A percentile compares a stretch with the other conserved stretches of the same genome.
Evolutionary conservation across 257 asterid genomes (phyloP).

Genomic region (Datura wrightii): DNA sequence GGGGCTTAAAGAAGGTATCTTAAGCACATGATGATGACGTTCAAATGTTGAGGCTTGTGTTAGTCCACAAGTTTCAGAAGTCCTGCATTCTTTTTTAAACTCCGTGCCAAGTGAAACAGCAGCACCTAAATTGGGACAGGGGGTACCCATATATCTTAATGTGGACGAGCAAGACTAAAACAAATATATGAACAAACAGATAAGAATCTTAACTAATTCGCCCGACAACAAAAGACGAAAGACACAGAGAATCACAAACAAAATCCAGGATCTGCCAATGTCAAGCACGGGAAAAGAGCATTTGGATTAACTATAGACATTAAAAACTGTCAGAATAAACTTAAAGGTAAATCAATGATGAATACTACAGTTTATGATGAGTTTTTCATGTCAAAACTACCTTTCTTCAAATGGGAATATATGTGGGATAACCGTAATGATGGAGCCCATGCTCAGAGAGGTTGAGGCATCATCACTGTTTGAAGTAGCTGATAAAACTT

Average conservation of each 20-base stretch:
- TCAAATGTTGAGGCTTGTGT: not conserved
- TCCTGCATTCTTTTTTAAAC: not conserved
- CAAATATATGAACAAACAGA: constrained; percentile 23
- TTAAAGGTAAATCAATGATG: not conserved
- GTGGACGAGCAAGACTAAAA: not conserved
- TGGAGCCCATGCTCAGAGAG: constrained; percentile 64
- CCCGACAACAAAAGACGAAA: constrained; percentile 14
- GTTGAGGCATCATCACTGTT: constrained; percentile 43
- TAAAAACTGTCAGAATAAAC: constrained; percentile 14
- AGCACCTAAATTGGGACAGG: not conserved
- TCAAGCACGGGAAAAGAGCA: not conserved
- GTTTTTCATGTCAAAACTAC: constrained; percentile 42
- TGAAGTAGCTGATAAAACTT: constrained; percentile 52
- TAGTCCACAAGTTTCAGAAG: not conserved
- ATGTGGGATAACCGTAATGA: constrained; percentile 85
- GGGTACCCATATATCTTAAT: not conserved
- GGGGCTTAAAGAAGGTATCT: not conserved
- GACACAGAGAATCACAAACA: not conserved
- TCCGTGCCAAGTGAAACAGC: not conserved
- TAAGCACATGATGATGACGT: not conserved
- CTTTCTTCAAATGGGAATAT: constrained; percentile 97
- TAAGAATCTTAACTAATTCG: not conserved
- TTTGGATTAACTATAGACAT: not conserved
- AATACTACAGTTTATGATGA: constrained; percentile 25
- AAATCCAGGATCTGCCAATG: not conserved